These are phyloP conservation scores for Epithele typhae DNA, from an alignment of 768 basidiomycete species.

Conservation along the genomic window DNA sequence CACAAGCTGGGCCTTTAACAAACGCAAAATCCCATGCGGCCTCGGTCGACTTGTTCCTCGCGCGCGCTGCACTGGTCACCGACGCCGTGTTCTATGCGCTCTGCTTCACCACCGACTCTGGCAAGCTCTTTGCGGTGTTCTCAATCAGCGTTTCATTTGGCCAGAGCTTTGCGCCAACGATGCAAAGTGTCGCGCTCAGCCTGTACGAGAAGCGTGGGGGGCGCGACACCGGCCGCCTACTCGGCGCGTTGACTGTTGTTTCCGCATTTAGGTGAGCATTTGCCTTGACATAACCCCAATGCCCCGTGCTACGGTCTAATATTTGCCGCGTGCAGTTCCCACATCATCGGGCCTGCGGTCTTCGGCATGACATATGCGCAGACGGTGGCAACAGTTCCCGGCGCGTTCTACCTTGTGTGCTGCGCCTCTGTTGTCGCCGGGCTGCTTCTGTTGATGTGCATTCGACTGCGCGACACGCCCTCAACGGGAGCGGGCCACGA, in stretches of 20 bases:
- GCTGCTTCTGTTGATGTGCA: slow-evolving; percentile 6
- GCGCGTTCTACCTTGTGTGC: slow-evolving; percentile 43
- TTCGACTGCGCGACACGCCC: slow-evolving; percentile 4
- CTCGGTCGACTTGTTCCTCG: slow-evolving; percentile 62
- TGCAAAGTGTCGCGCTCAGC: slow-evolving; percentile 69
- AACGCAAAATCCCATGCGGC: too few species aligned
- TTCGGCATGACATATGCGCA: slow-evolving; percentile 71
- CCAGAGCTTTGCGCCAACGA: slow-evolving; percentile 58
- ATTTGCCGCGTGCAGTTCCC: slow-evolving; percentile 50
- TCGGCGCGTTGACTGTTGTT: slow-evolving; percentile 78
- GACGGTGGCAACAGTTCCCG: slow-evolving; percentile 70
- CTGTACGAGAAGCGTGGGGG: slow-evolving; percentile 54
- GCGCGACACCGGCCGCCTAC: slow-evolving; percentile 66
- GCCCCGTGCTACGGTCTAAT: not conserved
- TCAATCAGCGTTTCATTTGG: slow-evolving; percentile 54
- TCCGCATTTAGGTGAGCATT: slow-evolving; percentile 56
- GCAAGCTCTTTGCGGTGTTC: slow-evolving; percentile 47
- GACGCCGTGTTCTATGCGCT: slow-evolving; percentile 49
- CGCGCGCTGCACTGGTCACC: slow-evolving; percentile 55
- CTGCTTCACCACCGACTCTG: slow-evolving; percentile 39
- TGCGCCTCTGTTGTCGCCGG: slow-evolving; percentile 9
- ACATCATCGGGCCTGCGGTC: slow-evolving; percentile 69
- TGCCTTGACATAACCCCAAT: not conserved
- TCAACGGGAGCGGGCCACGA: too few species aligned
- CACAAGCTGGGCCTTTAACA: too few species aligned